Conservation (phyloP, 495 filamentous ascomycete species). For the Oleoguttula mirabilis region DNA sequence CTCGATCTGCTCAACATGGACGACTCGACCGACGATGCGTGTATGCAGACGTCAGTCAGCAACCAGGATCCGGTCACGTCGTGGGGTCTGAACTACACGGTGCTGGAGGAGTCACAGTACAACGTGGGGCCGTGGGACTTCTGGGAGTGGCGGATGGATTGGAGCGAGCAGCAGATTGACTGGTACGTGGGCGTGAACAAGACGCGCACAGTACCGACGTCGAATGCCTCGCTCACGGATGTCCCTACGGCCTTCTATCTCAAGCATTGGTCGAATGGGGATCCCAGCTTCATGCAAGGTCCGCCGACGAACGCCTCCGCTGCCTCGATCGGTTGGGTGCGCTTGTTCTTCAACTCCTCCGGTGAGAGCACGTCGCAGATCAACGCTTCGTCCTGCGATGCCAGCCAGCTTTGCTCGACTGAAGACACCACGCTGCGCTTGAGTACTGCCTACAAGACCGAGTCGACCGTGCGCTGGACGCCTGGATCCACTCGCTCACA, state of each 20-base stretch:
- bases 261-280: slow-evolving; percentile 34
- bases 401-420: slow-evolving; percentile 26
- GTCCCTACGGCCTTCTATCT: slow-evolving; percentile 28
- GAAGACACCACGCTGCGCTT: slow-evolving; percentile 29
- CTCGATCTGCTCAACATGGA: slow-evolving; percentile 31
- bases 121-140: slow-evolving; percentile 27
- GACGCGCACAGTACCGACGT: slow-evolving; percentile 16
- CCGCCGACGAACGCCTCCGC: slow-evolving; percentile 24
- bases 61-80: slow-evolving; percentile 23
- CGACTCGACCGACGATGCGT: slow-evolving; percentile 20
- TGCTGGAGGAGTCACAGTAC: slow-evolving; percentile 9
- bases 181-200: slow-evolving; percentile 26
- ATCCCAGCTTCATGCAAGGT: slow-evolving; percentile 27
- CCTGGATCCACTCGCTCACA: slow-evolving; percentile 3
- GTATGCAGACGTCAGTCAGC: slow-evolving; percentile 28
- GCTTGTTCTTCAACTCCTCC: slow-evolving; percentile 36
- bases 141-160: slow-evolving; percentile 32
- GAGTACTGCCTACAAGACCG: slow-evolving; percentile 18
- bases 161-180: slow-evolving; percentile 27
- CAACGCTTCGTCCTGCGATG: slow-evolving; percentile 18
- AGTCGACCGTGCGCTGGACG: slow-evolving; percentile 23
- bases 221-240: slow-evolving; percentile 7
- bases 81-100: slow-evolving; percentile 27
- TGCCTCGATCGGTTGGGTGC: slow-evolving; percentile 31
- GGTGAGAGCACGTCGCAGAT: slow-evolving; percentile 20